Evolutionary conservation across 1,284 basidiomycete genomes (phyloP).

Genomic region (Malassezia brasiliensis): DNA sequence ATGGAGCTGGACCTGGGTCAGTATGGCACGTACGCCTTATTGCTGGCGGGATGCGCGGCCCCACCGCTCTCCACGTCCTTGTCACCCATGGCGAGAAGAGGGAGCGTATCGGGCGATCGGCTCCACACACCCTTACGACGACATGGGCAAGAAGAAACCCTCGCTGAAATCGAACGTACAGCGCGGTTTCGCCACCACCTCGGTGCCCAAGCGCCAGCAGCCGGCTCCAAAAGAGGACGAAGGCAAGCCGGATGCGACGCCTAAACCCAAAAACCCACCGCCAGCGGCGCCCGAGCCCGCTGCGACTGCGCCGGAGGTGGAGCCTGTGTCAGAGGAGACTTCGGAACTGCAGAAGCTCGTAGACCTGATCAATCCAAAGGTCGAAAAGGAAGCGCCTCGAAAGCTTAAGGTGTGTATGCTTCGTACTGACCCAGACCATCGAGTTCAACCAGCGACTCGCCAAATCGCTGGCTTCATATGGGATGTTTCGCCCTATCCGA

Average conservation of each 20-base stretch:
- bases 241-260: background rate
- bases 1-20: slow-evolving; percentile 17
- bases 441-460: slow-evolving; percentile 73
- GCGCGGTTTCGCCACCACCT: slow-evolving; percentile 51
- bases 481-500: background rate
- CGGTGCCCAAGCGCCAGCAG: slow-evolving; percentile 66
- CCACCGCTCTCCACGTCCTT: background rate
- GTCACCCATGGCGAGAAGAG: background rate
- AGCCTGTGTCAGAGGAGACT: slow-evolving; percentile 20
- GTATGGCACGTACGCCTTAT: no score
- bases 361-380: slow-evolving; percentile 75
- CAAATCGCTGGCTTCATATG: slow-evolving; percentile 54
- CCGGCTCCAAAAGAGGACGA: background rate
- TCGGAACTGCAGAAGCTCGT: slow-evolving; percentile 46
- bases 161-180: slow-evolving; percentile 36
- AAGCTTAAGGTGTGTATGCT: slow-evolving; percentile 53
- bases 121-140: background rate
- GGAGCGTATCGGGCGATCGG: background rate
- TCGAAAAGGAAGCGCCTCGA: slow-evolving; percentile 74
- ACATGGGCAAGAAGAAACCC: slow-evolving; percentile 38
- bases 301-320: background rate
- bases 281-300: background rate
- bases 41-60: no score
- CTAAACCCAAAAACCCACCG: background rate
- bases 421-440: slow-evolving; percentile 49